A percentile compares a stretch with the other conserved stretches of the same genome.
Evolutionary conservation across 805 yeast genomes (phyloP).

Genomic region (Suhomyces xylopsoci): DNA sequence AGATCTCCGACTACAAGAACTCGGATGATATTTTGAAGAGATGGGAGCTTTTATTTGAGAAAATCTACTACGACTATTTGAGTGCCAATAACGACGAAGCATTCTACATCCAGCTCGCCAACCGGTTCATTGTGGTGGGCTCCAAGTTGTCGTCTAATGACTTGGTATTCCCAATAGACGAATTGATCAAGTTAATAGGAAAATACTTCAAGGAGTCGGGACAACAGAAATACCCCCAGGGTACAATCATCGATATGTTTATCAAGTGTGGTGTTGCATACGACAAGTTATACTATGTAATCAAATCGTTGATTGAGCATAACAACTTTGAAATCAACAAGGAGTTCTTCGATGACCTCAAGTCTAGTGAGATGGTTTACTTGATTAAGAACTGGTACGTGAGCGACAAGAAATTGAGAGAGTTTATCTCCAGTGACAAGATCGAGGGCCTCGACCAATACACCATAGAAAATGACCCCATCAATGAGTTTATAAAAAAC

Average conservation of each 20-base stretch:
- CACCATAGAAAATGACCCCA: constrained; percentile 55
- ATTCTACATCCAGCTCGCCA: constrained; percentile 35
- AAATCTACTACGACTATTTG: constrained; percentile 34
- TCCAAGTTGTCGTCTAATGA: constrained; percentile 64
- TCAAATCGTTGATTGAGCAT: constrained; percentile 62
- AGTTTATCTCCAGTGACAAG: constrained; percentile 47
- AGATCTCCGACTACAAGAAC: constrained; percentile 81
- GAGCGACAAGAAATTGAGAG: constrained; percentile 61
- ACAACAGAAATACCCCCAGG: constrained; percentile 37
- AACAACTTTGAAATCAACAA: constrained; percentile 50
- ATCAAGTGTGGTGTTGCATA: constrained; percentile 60
- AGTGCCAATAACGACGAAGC: constrained; percentile 28
- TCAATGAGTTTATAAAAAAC: constrained; percentile 27
- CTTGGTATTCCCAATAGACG: constrained; percentile 74
- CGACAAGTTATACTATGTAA: constrained; percentile 61
- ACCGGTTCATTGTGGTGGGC: constrained; percentile 52
- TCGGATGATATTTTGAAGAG: constrained; percentile 76
- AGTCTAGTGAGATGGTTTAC: constrained; percentile 55
- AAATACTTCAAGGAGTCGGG: constrained; percentile 47
- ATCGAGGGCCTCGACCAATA: constrained; percentile 47
- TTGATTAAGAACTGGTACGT: constrained; percentile 66
- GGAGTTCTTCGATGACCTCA: constrained; percentile 40
- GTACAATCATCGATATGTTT: constrained; percentile 61
- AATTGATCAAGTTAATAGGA: constrained; percentile 62
- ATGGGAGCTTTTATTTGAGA: constrained; percentile 73